Percentiles rank a stretch among this genome's conserved stretches.
Conservation (phyloP, 2,329 filamentous ascomycete genomes). For the Byssoonygena ceratinophila region DNA sequence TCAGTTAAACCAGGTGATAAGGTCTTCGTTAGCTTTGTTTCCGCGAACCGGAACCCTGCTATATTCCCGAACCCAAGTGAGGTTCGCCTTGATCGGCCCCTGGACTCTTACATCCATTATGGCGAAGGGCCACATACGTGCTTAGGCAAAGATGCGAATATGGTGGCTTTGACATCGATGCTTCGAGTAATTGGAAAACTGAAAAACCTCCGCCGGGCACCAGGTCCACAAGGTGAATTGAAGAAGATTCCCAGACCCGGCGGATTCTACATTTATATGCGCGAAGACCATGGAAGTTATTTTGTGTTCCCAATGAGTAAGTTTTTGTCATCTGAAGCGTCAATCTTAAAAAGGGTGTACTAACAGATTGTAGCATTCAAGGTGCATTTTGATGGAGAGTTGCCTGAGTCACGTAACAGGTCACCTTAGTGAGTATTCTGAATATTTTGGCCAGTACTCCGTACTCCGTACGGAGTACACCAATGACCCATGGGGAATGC, state of each 20-base stretch:
- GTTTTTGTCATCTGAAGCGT: slow-evolving; percentile 34
- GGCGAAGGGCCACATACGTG: slow-evolving; percentile 42
- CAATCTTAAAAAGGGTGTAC: slow-evolving; percentile 24
- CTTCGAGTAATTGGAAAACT: slow-evolving; percentile 37
- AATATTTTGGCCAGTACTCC: neutral
- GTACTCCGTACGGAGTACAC: neutral
- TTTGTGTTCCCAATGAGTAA: slow-evolving; percentile 40
- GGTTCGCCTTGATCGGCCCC: slow-evolving; percentile 38
- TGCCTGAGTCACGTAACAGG: slow-evolving; percentile 17
- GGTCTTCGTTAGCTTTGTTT: slow-evolving; percentile 48
- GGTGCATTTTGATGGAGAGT: slow-evolving; percentile 36
- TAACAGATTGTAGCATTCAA: slow-evolving; percentile 31
- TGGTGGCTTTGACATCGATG: slow-evolving; percentile 34
- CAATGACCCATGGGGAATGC: no score
- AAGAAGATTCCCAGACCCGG: slow-evolving; percentile 41
- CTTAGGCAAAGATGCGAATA: slow-evolving; percentile 34
- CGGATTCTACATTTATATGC: slow-evolving; percentile 41
- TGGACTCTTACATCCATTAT: slow-evolving; percentile 35
- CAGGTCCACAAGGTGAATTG: slow-evolving; percentile 38
- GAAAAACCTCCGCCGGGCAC: slow-evolving; percentile 38
- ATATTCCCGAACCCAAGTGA: slow-evolving; percentile 31
- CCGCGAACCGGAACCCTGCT: slow-evolving; percentile 30
- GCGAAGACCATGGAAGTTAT: slow-evolving; percentile 43
- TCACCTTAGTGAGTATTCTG: no score
- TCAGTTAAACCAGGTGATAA: slow-evolving; percentile 36